Conservation (phyloP, 805 yeast species). For the Lipomyces kockii region DNA sequence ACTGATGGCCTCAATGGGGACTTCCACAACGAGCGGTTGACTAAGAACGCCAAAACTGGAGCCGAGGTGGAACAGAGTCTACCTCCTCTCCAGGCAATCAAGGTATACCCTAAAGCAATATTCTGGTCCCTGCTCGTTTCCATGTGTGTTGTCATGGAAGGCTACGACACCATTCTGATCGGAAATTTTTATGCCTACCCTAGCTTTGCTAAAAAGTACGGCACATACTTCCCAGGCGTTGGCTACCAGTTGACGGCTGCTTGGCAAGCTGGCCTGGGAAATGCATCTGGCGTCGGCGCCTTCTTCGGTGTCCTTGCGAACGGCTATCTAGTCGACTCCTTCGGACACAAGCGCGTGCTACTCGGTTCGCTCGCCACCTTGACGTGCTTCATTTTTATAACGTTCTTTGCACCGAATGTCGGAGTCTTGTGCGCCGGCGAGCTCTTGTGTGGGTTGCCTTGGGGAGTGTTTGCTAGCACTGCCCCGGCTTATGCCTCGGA, state of each 20-base stretch:
- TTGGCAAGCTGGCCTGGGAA: constrained; percentile 43
- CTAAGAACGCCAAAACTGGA: constrained; percentile 5
- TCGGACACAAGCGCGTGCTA: constrained; percentile 54
- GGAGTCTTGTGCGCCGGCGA: constrained; percentile 50
- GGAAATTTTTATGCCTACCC: constrained; percentile 49
- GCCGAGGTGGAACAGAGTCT: constrained; percentile 6
- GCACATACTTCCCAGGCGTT: constrained; percentile 12
- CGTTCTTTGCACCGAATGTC: constrained; percentile 53
- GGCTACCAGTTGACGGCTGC: constrained; percentile 38
- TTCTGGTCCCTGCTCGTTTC: constrained; percentile 55
- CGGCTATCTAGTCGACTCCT: constrained; percentile 52
- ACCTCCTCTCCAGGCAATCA: constrained; percentile 5
- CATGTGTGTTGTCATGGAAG: constrained; percentile 55
- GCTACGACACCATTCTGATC: constrained; percentile 53
- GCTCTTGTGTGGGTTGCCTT: constrained; percentile 49
- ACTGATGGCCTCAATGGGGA: background rate
- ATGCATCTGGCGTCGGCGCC: constrained; percentile 49
- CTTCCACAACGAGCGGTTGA: background rate
- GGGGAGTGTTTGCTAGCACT: constrained; percentile 62
- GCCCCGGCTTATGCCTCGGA: constrained; percentile 63
- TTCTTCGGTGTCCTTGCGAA: constrained; percentile 54
- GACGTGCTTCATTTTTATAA: constrained; percentile 52
- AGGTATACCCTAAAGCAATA: constrained; percentile 52
- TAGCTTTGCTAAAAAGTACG: constrained; percentile 31
- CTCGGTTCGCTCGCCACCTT: constrained; percentile 46